These are phyloP conservation scores for Colletotrichum destructivum DNA, from an alignment of 2,329 filamentous ascomycete genomes.

Conservation along the genomic window DNA sequence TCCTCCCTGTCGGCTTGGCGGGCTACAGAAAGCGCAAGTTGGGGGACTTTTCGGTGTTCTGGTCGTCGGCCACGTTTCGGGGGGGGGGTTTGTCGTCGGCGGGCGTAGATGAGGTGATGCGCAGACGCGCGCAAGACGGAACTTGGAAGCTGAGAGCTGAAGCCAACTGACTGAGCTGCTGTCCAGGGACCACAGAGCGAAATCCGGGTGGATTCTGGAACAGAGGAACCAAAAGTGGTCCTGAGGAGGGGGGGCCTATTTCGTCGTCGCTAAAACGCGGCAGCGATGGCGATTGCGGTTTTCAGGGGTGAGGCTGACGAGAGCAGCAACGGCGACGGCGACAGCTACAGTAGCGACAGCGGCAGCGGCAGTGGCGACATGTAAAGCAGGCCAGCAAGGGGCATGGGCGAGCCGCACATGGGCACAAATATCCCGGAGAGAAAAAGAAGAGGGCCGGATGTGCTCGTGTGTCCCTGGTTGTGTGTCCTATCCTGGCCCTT, in stretches of 20 bases:
- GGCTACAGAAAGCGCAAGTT: conserved; percentile 16
- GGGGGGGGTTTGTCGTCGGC: not conserved
- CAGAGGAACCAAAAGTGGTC: conserved; percentile 38
- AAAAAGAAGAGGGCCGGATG: conserved; percentile 1
- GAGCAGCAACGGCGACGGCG: not conserved
- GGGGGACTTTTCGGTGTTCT: not conserved
- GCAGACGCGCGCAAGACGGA: conserved; percentile 3
- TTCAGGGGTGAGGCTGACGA: conserved; percentile 43
- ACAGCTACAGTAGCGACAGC: conserved; percentile 6
- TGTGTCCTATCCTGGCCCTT: not conserved
- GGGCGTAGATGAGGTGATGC: not conserved
- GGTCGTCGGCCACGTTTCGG: conserved; percentile 14
- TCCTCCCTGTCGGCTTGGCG: conserved; percentile 54
- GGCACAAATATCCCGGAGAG: conserved; percentile 3
- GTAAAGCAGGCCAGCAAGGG: conserved; percentile 35
- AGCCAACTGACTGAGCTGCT: conserved; percentile 20
- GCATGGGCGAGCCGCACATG: conserved; percentile 37
- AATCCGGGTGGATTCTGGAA: conserved; percentile 36
- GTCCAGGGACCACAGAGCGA: conserved; percentile 32
- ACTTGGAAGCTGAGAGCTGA: conserved; percentile 11
- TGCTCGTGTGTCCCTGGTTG: conserved; percentile 8
- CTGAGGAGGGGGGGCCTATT: conserved; percentile 24
- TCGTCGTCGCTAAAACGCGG: conserved; percentile 41
- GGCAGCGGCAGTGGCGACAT: conserved; percentile 36
- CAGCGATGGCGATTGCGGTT: conserved; percentile 35